These are phyloP conservation scores for Colletotrichum endophyticum DNA, from an alignment of 2,329 filamentous ascomycete species.

Conservation along the genomic window DNA sequence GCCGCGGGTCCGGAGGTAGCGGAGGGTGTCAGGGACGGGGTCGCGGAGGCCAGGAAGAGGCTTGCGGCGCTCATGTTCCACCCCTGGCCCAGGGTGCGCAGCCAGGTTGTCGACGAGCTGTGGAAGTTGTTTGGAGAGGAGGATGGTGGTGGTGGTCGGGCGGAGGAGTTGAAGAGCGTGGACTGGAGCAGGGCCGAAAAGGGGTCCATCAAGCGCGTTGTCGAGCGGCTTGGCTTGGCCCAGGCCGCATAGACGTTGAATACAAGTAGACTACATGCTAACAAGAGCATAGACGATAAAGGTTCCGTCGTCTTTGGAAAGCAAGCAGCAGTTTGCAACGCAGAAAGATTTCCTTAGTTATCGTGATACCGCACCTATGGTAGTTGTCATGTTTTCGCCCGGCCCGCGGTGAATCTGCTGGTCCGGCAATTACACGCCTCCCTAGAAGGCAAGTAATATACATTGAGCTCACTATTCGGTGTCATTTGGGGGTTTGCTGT, in stretches of 20 bases:
- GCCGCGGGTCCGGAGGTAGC: conserved; percentile 23
- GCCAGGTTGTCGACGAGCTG: conserved; percentile 63
- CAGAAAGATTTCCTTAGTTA: neutral
- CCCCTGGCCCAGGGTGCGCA: conserved; percentile 78
- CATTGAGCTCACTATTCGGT: neutral
- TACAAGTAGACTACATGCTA: neutral
- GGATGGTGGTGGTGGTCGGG: conserved; percentile 3
- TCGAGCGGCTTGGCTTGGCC: conserved; percentile 46
- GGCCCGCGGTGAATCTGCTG: neutral
- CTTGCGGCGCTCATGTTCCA: conserved; percentile 77
- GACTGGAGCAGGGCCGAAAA: conserved; percentile 65
- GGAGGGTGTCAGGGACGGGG: conserved; percentile 43
- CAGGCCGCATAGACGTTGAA: conserved; percentile 14
- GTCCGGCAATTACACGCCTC: neutral
- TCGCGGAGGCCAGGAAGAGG: conserved; percentile 67
- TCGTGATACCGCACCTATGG: neutral
- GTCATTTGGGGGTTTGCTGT: neutral
- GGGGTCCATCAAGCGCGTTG: conserved; percentile 44
- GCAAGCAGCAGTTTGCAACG: neutral
- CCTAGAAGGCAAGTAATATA: neutral
- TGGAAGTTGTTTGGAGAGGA: conserved; percentile 49
- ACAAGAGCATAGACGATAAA: neutral
- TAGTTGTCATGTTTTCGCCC: neutral
- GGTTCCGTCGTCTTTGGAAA: neutral
- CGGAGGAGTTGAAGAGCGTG: conserved; percentile 49